These are phyloP conservation scores for Suillus brevipes DNA, from an alignment of 768 basidiomycete species.

Conservation along the genomic window DNA sequence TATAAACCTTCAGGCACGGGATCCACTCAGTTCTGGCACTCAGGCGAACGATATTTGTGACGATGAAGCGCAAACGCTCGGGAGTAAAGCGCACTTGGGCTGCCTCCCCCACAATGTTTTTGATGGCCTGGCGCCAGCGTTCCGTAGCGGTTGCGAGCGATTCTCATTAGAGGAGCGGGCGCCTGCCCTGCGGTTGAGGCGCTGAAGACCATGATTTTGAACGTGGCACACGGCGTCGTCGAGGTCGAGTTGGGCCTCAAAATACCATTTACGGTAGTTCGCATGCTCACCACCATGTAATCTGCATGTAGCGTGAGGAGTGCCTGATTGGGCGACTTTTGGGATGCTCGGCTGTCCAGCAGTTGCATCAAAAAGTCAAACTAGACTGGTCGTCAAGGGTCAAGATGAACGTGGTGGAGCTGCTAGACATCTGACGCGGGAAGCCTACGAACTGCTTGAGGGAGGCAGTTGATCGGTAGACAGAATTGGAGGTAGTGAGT, in stretches of 20 bases:
- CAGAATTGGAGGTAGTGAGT: conserved; percentile 1
- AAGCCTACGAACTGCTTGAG: conserved; percentile 17
- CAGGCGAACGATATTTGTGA: conserved; percentile 99
- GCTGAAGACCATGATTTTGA: conserved; percentile 87
- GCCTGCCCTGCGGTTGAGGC: conserved; percentile 63
- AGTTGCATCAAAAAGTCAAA: conserved; percentile 99
- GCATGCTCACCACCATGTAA: conserved; percentile 97
- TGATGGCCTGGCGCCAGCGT: conserved; percentile 97
- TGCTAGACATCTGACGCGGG: conserved; percentile 10
- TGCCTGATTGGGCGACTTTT: conserved; percentile 96
- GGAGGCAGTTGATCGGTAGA: conserved; percentile 25
- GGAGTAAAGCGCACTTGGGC: conserved; percentile 97
- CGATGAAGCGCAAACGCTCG: conserved; percentile 98
- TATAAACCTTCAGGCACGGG: conserved; percentile 96
- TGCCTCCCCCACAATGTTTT: conserved; percentile 99
- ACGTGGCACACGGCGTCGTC: conserved; percentile 94
- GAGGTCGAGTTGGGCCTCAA: conserved; percentile 96
- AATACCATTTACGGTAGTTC: conserved; percentile 99
- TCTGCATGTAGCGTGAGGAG: conserved; percentile 95
- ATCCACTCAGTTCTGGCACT: conserved; percentile 91
- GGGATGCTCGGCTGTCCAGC: conserved; percentile 92
- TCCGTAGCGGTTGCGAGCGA: conserved; percentile 82
- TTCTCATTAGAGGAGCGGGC: conserved; percentile 57
- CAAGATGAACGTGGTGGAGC: conserved; percentile 39
- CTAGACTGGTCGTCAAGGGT: conserved; percentile 38